Evolutionary conservation across 2,329 filamentous ascomycete species (phyloP).

Genomic region (Talaromyces amestolkiae): DNA sequence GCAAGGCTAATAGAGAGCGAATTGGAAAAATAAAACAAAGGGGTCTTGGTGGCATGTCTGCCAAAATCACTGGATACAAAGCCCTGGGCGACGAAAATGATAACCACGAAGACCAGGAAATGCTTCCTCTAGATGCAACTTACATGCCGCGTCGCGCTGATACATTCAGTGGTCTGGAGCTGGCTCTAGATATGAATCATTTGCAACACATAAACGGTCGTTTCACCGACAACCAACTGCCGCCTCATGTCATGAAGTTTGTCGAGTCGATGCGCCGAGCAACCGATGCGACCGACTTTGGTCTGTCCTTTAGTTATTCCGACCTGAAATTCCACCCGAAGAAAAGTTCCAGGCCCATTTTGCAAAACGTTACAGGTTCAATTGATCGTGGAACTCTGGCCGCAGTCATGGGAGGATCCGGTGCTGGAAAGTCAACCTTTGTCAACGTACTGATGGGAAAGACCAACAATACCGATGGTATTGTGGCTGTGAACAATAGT

Average conservation of each 20-base stretch:
- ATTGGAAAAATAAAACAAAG: neutral
- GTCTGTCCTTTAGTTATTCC: conserved; percentile 11
- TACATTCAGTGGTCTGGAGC: conserved; percentile 10
- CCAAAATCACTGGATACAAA: conserved; percentile 14
- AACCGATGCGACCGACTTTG: conserved; percentile 10
- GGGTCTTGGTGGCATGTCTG: neutral
- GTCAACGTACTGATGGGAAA: conserved; percentile 18
- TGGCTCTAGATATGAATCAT: conserved; percentile 1
- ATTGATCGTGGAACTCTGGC: conserved; percentile 14
- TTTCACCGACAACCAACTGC: conserved; percentile 1
- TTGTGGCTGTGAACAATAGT: conserved; percentile 14
- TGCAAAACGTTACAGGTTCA: conserved; percentile 12
- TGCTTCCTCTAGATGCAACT: neutral
- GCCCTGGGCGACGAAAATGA: conserved; percentile 10
- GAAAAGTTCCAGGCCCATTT: neutral
- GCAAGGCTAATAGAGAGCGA: conserved; percentile 7
- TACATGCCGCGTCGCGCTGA: conserved; percentile 10
- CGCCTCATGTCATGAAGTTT: conserved; percentile 6
- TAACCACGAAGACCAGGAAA: conserved; percentile 8
- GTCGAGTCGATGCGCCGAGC: conserved; percentile 15
- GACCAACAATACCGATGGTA: conserved; percentile 13
- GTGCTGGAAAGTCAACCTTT: conserved; percentile 12
- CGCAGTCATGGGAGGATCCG: conserved; percentile 15
- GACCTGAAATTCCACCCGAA: conserved; percentile 14
- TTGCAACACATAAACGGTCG: neutral